Conservation (phyloP, 2,329 filamentous ascomycete species). For the Xylariales sp. region DNA sequence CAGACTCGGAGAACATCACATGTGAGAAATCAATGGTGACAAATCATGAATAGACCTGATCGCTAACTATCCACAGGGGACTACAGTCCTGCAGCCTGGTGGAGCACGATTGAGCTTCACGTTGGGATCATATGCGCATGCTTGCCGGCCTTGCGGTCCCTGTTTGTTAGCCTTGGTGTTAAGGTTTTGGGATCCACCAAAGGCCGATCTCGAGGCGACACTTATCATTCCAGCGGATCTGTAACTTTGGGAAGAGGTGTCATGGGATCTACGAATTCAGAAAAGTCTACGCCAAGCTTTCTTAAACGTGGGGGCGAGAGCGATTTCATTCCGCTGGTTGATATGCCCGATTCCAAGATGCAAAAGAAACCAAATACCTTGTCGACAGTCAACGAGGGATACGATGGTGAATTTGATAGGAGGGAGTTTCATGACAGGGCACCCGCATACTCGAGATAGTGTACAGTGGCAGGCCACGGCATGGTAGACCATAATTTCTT, state of each 20-base stretch:
- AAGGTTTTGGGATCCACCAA: conserved; percentile 9
- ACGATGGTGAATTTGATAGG: no score
- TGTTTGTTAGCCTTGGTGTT: conserved; percentile 15
- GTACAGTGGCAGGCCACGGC: no score
- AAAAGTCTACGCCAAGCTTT: neutral
- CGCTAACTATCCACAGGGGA: conserved; percentile 36
- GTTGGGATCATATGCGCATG: conserved; percentile 39
- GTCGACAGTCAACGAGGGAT: no score
- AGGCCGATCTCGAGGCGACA: conserved; percentile 3
- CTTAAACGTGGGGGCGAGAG: conserved; percentile 12
- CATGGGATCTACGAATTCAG: neutral
- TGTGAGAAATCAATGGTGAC: conserved; percentile 33
- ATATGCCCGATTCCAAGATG: conserved; percentile 6
- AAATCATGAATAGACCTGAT: conserved; percentile 31
- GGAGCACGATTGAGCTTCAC: conserved; percentile 36
- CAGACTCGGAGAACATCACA: conserved; percentile 32
- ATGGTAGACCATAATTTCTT: no score
- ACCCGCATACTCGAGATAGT: no score
- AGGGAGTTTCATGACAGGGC: no score
- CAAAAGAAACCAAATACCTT: no score
- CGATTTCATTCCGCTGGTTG: conserved; percentile 14
- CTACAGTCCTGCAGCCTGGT: conserved; percentile 31
- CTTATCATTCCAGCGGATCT: conserved; percentile 5
- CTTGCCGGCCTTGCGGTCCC: conserved; percentile 30
- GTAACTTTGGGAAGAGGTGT: conserved; percentile 1